phyloP scores from a whole-genome alignment of 108 stramenopile genomes.

The Cylindrotheca fusiformis region DNA sequence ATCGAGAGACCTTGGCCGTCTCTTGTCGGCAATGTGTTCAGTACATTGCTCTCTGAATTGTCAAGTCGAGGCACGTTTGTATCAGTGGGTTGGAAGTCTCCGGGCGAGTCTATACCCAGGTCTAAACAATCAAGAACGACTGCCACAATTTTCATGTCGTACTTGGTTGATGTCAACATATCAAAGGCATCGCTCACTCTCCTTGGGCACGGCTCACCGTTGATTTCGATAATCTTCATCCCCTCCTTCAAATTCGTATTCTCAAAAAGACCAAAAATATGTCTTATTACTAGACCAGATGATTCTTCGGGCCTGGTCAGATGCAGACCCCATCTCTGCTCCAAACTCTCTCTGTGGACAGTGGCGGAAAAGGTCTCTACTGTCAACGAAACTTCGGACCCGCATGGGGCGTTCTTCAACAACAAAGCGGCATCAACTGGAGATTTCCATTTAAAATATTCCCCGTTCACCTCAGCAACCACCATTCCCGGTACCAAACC shows the following conservation, averaged over 20 bases:
- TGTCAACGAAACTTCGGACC: not conserved
- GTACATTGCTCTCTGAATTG: too few relatives aligned
- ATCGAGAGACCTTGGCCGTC: too few relatives aligned
- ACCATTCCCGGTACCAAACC: conserved; percentile 29
- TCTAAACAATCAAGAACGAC: not conserved
- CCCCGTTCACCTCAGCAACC: conserved; percentile 17
- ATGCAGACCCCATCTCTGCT: not conserved
- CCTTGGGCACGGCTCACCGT: not conserved
- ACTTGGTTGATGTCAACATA: not conserved
- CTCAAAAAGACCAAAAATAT: not conserved
- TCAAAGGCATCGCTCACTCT: not conserved
- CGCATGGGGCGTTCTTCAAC: conserved; percentile 12
- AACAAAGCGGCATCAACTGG: conserved; percentile 30
- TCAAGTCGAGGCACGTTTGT: too few relatives aligned
- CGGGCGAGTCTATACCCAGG: not conserved
- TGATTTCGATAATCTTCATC: not conserved
- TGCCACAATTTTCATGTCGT: not conserved
- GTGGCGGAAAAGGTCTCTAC: not conserved
- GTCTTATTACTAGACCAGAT: not conserved
- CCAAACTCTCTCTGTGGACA: not conserved
- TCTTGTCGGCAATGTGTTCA: too few relatives aligned
- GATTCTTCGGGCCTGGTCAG: not conserved
- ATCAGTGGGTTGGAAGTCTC: too few relatives aligned
- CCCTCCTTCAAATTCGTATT: not conserved
- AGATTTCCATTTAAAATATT: conserved; percentile 26